These are phyloP conservation scores for Trichosanthes cucumerina DNA, from an alignment of 306 rosid genomes.

Conservation along the genomic window DNA sequence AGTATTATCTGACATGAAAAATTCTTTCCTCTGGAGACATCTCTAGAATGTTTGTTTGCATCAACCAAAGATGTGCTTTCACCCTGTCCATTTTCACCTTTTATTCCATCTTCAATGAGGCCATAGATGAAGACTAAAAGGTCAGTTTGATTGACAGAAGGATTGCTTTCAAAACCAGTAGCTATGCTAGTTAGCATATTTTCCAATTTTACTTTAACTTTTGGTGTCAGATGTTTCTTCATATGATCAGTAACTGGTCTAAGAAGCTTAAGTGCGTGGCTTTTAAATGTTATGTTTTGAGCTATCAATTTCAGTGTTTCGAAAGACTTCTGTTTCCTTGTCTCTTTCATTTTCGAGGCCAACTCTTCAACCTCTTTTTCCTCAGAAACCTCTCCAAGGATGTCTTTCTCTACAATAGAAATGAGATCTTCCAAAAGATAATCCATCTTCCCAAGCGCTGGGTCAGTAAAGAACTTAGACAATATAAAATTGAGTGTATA, in stretches of 20 bases:
- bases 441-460: constrained; percentile 61
- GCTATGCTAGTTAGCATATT: constrained; percentile 70
- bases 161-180: constrained; percentile 71
- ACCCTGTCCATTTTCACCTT: constrained; percentile 39
- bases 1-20: constrained; percentile 29
- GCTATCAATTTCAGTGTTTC: constrained; percentile 74
- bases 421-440: constrained; percentile 80
- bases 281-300: constrained; percentile 66
- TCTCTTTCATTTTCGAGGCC: constrained; percentile 97
- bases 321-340: constrained; percentile 59
- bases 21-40: constrained; percentile 25
- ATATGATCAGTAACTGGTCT: constrained; percentile 53
- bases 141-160: constrained; percentile 67
- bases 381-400: constrained; percentile 84
- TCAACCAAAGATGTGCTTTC: constrained; percentile 20
- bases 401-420: constrained; percentile 60
- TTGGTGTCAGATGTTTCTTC: constrained; percentile 54
- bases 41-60: constrained; percentile 18
- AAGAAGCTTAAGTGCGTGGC: constrained; percentile 54
- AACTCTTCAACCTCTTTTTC: constrained; percentile 90
- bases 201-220: constrained; percentile 61
- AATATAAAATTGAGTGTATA: constrained; percentile 71
- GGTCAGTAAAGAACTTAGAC: constrained; percentile 50
- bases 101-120: constrained; percentile 69
- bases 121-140: constrained; percentile 53